Base-by-base conservation (phyloP, 352 stramenopile species). In the Globisporangium lucens region DNA sequence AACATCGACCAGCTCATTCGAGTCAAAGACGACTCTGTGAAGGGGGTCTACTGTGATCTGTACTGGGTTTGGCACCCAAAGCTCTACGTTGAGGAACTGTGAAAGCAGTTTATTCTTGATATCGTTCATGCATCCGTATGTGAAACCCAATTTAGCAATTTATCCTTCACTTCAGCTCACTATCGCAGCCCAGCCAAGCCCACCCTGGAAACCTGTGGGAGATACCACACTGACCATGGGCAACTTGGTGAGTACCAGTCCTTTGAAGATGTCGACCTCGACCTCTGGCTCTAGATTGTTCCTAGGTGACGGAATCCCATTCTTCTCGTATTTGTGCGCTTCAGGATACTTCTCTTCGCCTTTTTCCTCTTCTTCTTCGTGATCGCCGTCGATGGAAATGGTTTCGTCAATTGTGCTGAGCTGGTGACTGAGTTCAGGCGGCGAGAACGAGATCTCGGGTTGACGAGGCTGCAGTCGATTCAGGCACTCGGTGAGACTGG, bases 381-480 rank as follows among this genome's bases (percentile, higher is more conserved):
- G 47, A 35, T 62, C 56, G 56, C 56, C 49, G 24, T 46, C 30
- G 27, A 58, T 36, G 3, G 52, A 58, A 38, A 58, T 41, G 12
- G 52, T 41, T 41, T 62, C 56, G 9, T 62, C 56, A 22, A 58
- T 62, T n/a, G 29, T 36, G 33, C 56, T 62, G 8, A 62, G 56
- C 12, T 24, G 29, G 13, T 46, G 29, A 17, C 20, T 55, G 61
- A 58, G 20, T 0, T 17, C 20, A 8, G 15, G 17, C 20, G 46
- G 29, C 12, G 61, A 66, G 61, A 66, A 59, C 33, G 61, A 58
- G 22, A 66, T 59, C 61, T 66, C 61, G 12, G 61, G 61, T 33
- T 59, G 47, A 3, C 61, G 61, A 22, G 61, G 61, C 6, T 66
- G 29, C 13, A 66, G 47, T 13, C 61, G 38, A 12, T 59, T 17